Conservation (phyloP, 805 yeast genomes). For the Kazachstania martiniae region DNA sequence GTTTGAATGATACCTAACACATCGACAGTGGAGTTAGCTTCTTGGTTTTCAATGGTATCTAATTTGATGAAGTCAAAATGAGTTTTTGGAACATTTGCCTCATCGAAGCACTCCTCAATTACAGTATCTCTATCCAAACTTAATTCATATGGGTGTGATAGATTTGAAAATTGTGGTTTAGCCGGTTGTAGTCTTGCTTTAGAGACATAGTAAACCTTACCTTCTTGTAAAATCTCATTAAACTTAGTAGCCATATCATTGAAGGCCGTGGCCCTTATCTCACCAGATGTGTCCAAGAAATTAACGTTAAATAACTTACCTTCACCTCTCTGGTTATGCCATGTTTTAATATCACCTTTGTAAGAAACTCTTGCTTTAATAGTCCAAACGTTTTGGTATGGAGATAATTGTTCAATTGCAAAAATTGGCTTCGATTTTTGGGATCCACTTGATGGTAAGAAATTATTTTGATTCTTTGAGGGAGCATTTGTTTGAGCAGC, state of each 20-base stretch:
- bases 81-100: constrained; percentile 61
- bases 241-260: constrained; percentile 75
- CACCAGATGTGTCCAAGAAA: constrained; percentile 88
- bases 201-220: constrained; percentile 76
- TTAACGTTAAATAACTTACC: constrained; percentile 86
- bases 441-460: constrained; percentile 9
- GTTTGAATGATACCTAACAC: constrained; percentile 79
- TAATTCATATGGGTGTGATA: constrained; percentile 83
- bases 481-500: not conserved
- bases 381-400: constrained; percentile 85
- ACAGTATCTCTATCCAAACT: constrained; percentile 68
- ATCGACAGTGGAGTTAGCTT: constrained; percentile 65
- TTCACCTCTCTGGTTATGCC: constrained; percentile 77
- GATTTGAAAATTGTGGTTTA: constrained; percentile 73
- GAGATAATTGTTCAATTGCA: constrained; percentile 81
- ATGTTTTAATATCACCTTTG: constrained; percentile 79
- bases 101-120: constrained; percentile 56
- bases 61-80: constrained; percentile 67
- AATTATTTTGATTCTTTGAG: not conserved
- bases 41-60: constrained; percentile 52
- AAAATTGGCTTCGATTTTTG: constrained; percentile 35
- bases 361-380: constrained; percentile 85
- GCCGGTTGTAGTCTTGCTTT: constrained; percentile 75
- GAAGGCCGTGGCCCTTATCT: constrained; percentile 91
- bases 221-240: constrained; percentile 71